phyloP scores from a whole-genome alignment of 1,284 basidiomycete genomes.

The Sanguinoderma infundibulare region DNA sequence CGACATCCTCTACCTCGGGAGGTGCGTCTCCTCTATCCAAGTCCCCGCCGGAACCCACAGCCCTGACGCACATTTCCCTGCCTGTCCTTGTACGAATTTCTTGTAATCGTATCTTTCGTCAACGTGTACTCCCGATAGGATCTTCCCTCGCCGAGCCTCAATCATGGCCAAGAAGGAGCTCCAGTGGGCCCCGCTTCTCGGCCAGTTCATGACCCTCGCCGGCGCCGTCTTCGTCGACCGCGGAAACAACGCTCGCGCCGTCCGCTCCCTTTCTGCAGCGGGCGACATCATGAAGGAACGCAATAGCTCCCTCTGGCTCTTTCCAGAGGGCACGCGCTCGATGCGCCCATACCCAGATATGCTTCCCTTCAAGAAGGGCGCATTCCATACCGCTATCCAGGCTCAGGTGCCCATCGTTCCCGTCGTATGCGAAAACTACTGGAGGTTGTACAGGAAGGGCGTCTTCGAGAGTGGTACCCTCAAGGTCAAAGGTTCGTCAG shows the following conservation, averaged over 20 bases:
- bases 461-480: constrained; percentile 82
- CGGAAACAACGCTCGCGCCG: constrained; percentile 78
- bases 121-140: constrained; percentile 45
- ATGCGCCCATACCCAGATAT: constrained; percentile 68
- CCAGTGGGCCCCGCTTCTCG: constrained; percentile 84
- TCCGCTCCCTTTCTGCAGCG: constrained; percentile 79
- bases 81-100: background rate
- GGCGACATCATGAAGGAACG: constrained; percentile 83
- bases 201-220: constrained; percentile 90
- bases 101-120: background rate
- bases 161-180: constrained; percentile 97
- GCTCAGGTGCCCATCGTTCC: constrained; percentile 89
- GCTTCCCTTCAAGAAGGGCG: constrained; percentile 96
- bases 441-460: constrained; percentile 80
- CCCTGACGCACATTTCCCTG: constrained; percentile 4
- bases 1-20: constrained; percentile 85
- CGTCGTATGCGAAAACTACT: constrained; percentile 94
- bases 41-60: constrained; percentile 1
- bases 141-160: constrained; percentile 83
- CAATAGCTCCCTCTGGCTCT: constrained; percentile 86
- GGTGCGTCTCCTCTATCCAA: constrained; percentile 48
- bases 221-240: constrained; percentile 96
- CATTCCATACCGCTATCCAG: constrained; percentile 95
- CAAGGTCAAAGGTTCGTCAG: constrained; percentile 77
- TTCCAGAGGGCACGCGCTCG: constrained; percentile 91